Evolutionary conservation across 2,329 filamentous ascomycete genomes (phyloP).

Genomic region (Pyrenophora graminea): DNA sequence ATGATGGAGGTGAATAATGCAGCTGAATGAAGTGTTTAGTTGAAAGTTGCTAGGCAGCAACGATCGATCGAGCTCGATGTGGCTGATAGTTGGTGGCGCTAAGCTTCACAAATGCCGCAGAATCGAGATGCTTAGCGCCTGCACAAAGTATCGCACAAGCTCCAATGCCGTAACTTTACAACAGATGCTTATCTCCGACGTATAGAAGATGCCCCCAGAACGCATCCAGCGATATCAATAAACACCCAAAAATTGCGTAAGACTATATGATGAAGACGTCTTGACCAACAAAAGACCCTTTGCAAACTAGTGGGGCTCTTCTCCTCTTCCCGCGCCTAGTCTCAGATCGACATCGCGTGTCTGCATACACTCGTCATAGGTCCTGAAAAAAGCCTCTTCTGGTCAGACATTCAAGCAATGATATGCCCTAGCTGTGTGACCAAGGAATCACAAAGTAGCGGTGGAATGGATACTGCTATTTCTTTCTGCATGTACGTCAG

Average conservation of each 20-base stretch:
- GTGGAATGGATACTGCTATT: slow-evolving; percentile 5
- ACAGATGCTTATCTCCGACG: neutral
- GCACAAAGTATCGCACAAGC: neutral
- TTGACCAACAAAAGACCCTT: neutral
- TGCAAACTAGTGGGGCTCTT: slow-evolving; percentile 12
- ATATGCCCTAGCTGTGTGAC: slow-evolving; percentile 8
- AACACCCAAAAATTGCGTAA: neutral
- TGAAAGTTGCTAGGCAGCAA: slow-evolving; percentile 5
- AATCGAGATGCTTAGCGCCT: slow-evolving; percentile 9
- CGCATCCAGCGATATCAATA: neutral
- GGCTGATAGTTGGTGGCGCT: slow-evolving; percentile 7
- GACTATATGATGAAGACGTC: neutral
- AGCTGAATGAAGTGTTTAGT: neutral
- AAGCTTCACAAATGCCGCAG: slow-evolving; percentile 7
- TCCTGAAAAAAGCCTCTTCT: neutral
- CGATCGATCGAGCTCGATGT: slow-evolving; percentile 10
- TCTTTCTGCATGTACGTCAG: slow-evolving; percentile 1
- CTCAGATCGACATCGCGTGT: slow-evolving; percentile 16
- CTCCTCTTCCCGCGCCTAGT: slow-evolving; percentile 7
- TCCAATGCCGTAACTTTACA: neutral
- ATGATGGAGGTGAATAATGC: neutral
- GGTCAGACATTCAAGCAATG: neutral
- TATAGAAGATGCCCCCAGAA: neutral
- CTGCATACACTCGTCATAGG: slow-evolving; percentile 27
- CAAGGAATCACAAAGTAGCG: slow-evolving; percentile 13